Evolutionary conservation across 1,284 basidiomycete genomes (phyloP).

Genomic region (Hypsizygus ulmarius): DNA sequence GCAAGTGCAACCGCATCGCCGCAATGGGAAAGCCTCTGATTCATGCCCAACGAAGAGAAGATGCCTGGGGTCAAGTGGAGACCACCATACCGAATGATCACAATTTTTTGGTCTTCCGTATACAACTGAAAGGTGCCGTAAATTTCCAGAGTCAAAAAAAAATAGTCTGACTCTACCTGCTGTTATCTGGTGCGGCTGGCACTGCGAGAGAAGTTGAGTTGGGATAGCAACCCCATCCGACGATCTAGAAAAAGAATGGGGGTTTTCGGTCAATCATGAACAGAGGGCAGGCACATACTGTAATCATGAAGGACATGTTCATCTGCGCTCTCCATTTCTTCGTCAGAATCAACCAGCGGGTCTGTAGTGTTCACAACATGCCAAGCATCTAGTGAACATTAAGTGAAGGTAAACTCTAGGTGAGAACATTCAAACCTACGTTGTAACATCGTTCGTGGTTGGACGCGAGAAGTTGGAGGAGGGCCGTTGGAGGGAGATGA

Average conservation of each 20-base stretch:
- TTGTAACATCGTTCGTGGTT: constrained; percentile 41
- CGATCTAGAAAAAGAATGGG: constrained; percentile 11
- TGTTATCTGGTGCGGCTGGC: not conserved
- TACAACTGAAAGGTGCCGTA: no score
- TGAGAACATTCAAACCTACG: constrained; percentile 28
- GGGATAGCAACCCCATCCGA: constrained; percentile 15
- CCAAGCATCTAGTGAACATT: constrained; percentile 59
- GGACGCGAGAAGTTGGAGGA: constrained; percentile 17
- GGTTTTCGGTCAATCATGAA: not conserved
- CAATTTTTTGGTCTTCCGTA: no score
- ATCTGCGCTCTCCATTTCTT: constrained; percentile 52
- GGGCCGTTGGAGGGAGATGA: constrained; percentile 3
- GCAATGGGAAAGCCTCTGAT: no score
- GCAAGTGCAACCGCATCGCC: no score
- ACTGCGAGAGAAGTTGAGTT: constrained; percentile 10
- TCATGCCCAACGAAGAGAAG: no score
- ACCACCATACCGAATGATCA: no score
- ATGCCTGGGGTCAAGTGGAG: no score
- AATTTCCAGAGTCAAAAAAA: no score
- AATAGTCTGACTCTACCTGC: not conserved
- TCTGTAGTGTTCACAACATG: constrained; percentile 59
- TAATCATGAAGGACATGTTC: constrained; percentile 64
- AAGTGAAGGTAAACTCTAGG: constrained; percentile 4
- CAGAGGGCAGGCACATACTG: constrained; percentile 34
- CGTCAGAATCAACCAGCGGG: constrained; percentile 69